phyloP scores from a whole-genome alignment of 805 yeast genomes.

The Scheffersomyces coipomensis region DNA sequence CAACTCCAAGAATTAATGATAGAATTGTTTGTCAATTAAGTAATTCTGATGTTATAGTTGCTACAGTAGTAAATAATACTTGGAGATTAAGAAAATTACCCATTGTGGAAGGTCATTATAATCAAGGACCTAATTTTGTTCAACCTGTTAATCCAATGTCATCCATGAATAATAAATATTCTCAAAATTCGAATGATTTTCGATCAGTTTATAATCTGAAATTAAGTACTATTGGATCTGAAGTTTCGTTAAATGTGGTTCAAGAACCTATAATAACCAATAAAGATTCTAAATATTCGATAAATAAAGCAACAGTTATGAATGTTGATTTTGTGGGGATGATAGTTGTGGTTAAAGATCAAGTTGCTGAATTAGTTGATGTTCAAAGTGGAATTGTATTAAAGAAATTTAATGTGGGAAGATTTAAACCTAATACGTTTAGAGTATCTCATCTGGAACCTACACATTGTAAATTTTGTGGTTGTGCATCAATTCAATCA shows the following conservation, averaged over 20 bases:
- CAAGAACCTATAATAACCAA: background rate
- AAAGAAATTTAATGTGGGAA: constrained; percentile 59
- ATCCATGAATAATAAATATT: background rate
- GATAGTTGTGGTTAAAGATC: constrained; percentile 58
- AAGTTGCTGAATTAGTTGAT: constrained; percentile 67
- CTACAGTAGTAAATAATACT: constrained; percentile 61
- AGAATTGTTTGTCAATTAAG: constrained; percentile 56
- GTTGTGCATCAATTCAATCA: constrained; percentile 76
- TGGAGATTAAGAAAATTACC: constrained; percentile 60
- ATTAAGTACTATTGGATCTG: background rate
- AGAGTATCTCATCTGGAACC: constrained; percentile 80
- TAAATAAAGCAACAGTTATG: constrained; percentile 42
- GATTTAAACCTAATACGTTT: constrained; percentile 58
- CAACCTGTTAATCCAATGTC: background rate
- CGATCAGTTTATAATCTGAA: constrained; percentile 3
- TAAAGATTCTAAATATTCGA: constrained; percentile 9
- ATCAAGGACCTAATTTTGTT: constrained; percentile 17
- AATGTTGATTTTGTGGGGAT: constrained; percentile 72
- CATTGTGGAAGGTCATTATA: constrained; percentile 47
- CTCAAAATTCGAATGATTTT: constrained; percentile 7
- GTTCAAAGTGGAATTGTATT: constrained; percentile 74
- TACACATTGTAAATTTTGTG: constrained; percentile 87
- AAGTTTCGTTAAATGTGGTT: background rate
- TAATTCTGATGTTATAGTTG: constrained; percentile 50
- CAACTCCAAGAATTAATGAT: constrained; percentile 75